A percentile compares a stretch with the other conserved stretches of the same genome.
Conservation (phyloP, 2,329 filamentous ascomycete species). For the Cladosporium sp. region DNA sequence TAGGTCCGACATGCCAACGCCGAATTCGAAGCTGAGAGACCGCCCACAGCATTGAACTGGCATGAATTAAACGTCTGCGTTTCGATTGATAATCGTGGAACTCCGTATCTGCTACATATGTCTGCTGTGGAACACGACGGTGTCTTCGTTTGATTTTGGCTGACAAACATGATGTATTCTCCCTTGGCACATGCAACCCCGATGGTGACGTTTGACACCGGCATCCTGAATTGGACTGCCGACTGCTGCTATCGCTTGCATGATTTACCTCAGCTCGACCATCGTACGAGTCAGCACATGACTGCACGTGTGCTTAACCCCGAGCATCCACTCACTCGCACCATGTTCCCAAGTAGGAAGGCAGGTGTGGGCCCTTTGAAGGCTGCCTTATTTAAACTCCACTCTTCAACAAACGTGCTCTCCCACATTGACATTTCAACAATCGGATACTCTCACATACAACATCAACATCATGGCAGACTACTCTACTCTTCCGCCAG, state of each 20-base stretch:
- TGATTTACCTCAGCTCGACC: background rate
- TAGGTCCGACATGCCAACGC: background rate
- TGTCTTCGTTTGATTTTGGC: background rate
- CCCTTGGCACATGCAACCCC: background rate
- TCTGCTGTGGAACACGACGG: background rate
- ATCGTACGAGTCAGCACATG: background rate
- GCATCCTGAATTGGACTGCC: background rate
- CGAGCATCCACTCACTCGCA: background rate
- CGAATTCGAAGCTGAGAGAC: background rate
- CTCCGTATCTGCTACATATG: background rate
- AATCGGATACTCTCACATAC: background rate
- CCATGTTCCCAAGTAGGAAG: background rate
- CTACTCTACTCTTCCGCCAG: slow-evolving; percentile 38
- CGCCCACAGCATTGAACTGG: background rate
- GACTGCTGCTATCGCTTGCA: background rate
- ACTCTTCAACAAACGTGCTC: slow-evolving; percentile 1
- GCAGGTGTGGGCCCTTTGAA: background rate
- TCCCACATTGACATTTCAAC: background rate
- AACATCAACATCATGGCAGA: slow-evolving; percentile 25
- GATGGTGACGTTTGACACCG: slow-evolving; percentile 1
- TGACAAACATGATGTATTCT: background rate
- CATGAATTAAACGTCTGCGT: background rate
- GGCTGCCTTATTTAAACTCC: background rate
- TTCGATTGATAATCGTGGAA: background rate
- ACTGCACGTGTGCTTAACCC: background rate